Evolutionary conservation across 2,329 filamentous ascomycete species (phyloP), one percentile per base, ranked within the genome.

Genomic region (Xylariales sp.): DNA sequence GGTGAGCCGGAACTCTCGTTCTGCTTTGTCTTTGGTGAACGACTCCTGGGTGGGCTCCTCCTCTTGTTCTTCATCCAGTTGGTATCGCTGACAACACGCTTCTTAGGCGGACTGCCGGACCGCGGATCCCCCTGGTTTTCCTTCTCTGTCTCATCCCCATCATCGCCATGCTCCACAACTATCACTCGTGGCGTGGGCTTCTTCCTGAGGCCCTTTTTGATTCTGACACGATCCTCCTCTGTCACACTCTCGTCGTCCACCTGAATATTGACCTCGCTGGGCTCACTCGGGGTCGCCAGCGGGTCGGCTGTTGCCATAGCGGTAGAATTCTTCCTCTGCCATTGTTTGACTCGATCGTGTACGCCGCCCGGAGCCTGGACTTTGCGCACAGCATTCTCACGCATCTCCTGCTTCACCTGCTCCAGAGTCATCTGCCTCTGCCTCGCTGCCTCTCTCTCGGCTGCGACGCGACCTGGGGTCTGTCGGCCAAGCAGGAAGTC

Each of bases 21-120:
- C 37, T 59, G 59, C 32, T 57, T 57, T 4, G 51, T 48, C 44
- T 63, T 62, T 2, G 66, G 65, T 2, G 67, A 62, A 10, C 59
- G 58, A 46, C 62, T 67, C 45, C 64, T 68, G 1, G 70, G 60
- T 7, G 72, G 63, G 43, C 61, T 72, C 44, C 69, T 73, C 46
- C 71, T 74, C 45, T 71, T 73, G 60, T 65, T 62, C 56, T 80
- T 82, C 64, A 80, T 80, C 86, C 91, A 97, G 65, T 95, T 87
- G 41, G 86, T 85, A 65, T 97, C 91, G 60, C 90, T 96, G 46
- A 96, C 80, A 40, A 97, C 88, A 48, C 90, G 80, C 72, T 95
- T 96, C 66, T 88, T 89, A 12, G 91, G 91, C 33, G 87, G 79
- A 37, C 71, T 62, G 39, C 80, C 58, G 64, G 72, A 52, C 64